A percentile compares a stretch with the other conserved stretches of the same genome.
phyloP scores from a whole-genome alignment of 2,329 filamentous ascomycete genomes.

The Lasiodiplodia sp. region DNA sequence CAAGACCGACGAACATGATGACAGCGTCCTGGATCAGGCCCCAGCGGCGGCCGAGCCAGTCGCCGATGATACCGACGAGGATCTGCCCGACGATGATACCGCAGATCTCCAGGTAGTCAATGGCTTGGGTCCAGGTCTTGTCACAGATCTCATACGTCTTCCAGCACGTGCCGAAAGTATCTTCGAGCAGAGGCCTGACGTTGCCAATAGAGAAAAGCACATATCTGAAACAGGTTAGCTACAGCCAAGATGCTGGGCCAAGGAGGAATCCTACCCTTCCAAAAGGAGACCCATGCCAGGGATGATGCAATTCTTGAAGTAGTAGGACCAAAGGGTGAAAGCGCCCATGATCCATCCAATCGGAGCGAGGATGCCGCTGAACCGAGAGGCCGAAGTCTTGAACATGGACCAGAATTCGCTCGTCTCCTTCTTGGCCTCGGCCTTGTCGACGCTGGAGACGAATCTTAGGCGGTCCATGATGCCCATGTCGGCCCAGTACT shows the following conservation, averaged over 20 bases:
- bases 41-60: constrained; percentile 88
- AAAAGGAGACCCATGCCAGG: constrained; percentile 91
- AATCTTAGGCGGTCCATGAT: constrained; percentile 75
- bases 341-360: constrained; percentile 24
- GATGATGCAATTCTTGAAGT: constrained; percentile 88
- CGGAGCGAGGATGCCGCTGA: constrained; percentile 24
- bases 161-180: constrained; percentile 84
- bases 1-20: constrained; percentile 92
- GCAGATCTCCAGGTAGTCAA: constrained; percentile 90
- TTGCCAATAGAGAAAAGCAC: constrained; percentile 98
- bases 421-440: constrained; percentile 74
- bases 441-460: constrained; percentile 74
- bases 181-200: constrained; percentile 79
- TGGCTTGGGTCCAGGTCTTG: constrained; percentile 79
- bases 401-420: constrained; percentile 75
- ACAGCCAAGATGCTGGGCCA: constrained; percentile 17
- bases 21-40: constrained; percentile 93
- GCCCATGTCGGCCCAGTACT: constrained; percentile 92
- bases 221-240: constrained; percentile 63
- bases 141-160: constrained; percentile 69
- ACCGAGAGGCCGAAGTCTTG: constrained; percentile 70
- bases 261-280: constrained; percentile 67
- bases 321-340: constrained; percentile 73
- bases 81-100: constrained; percentile 97
- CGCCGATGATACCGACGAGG: constrained; percentile 79